Percentiles rank a stretch among this genome's conserved stretches.
Evolutionary conservation across 2,329 filamentous ascomycete genomes (phyloP).

Genomic region (Alternaria rosae): DNA sequence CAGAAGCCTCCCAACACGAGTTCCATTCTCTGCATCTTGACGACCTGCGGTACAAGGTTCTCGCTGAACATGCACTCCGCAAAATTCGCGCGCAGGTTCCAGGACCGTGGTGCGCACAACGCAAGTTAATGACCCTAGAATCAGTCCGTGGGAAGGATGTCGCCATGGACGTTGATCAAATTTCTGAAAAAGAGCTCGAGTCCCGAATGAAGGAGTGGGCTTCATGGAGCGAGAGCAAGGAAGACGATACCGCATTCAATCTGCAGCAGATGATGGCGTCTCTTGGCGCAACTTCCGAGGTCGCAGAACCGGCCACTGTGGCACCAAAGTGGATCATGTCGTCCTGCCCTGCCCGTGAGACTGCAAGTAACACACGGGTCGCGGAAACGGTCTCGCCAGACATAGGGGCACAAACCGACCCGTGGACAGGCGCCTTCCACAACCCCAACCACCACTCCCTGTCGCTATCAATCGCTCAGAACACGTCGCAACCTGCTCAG

Average conservation of each 20-base stretch:
- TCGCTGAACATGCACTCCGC: slow-evolving; percentile 52
- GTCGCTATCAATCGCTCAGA: slow-evolving; percentile 31
- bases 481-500: slow-evolving; percentile 6
- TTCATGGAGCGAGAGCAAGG: slow-evolving; percentile 28
- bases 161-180: slow-evolving; percentile 26
- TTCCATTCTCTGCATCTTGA: slow-evolving; percentile 11
- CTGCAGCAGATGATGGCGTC: slow-evolving; percentile 48
- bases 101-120: slow-evolving; percentile 36
- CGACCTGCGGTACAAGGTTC: slow-evolving; percentile 34
- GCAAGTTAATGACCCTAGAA: slow-evolving; percentile 31
- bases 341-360: slow-evolving; percentile 30
- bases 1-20: slow-evolving; percentile 2
- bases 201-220: slow-evolving; percentile 41
- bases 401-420: slow-evolving; percentile 23
- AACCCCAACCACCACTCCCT: slow-evolving; percentile 37
- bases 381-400: slow-evolving; percentile 12
- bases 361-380: slow-evolving; percentile 12
- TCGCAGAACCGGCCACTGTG: slow-evolving; percentile 25
- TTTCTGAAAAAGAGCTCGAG: slow-evolving; percentile 39
- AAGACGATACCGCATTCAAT: slow-evolving; percentile 35
- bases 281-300: slow-evolving; percentile 32
- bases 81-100: slow-evolving; percentile 38
- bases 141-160: slow-evolving; percentile 18
- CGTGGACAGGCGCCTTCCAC: slow-evolving; percentile 42
- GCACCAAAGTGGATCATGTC: slow-evolving; percentile 38